Base-by-base conservation (phyloP, 2,329 filamentous ascomycete genomes). In the Talaromyces islandicus region DNA sequence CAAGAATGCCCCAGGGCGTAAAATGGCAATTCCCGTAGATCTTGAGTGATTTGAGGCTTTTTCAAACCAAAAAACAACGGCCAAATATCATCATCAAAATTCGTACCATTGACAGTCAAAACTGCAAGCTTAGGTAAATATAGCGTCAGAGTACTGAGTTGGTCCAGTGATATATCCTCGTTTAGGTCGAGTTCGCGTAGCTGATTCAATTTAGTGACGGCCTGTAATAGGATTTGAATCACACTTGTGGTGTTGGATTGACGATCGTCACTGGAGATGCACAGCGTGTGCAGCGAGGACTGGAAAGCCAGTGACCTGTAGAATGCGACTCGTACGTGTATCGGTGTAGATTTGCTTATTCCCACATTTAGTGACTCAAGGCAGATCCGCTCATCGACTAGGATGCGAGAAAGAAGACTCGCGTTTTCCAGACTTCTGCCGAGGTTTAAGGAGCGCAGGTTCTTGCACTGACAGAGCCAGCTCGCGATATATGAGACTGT, bases 381-480 rank as follows among this genome's bases (percentile, higher is more conserved):
- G 29, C 60, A 69, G 29, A 71, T 43, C 7, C 58, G 64, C 5
- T 67, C 64, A 11, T 69, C 65, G n/a, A 57, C 56, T 24, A 74
- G 64, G 2, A 68, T 64, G 30, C 69, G 64, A 11, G 67, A 67
- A 19, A 75, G 64, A 2, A 75, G 60, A 35, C 59, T 73, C 4
- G 83, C 75, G 1, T 81, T 82, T 38, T 81, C 81, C 19, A 80
- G 70, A 48, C 88, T 77, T 30, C 77, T 76, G 41, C 71, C 75
- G 54, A 89, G 73, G 17, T 73, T 76, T 21, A 89, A 73, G 24
- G 77, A 75, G 21, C 73, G 73, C 7, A 89, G 76, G 4, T 71
- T 70, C 19, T 74, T 72, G 67, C 85, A 87, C n/a, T 75, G 75
- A 21, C 77, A 73, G 14, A 87, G 71, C 85, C 85, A 87, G 4